phyloP scores from a whole-genome alignment of 2,329 filamentous ascomycete species.

The Aspergillus uvarum region DNA sequence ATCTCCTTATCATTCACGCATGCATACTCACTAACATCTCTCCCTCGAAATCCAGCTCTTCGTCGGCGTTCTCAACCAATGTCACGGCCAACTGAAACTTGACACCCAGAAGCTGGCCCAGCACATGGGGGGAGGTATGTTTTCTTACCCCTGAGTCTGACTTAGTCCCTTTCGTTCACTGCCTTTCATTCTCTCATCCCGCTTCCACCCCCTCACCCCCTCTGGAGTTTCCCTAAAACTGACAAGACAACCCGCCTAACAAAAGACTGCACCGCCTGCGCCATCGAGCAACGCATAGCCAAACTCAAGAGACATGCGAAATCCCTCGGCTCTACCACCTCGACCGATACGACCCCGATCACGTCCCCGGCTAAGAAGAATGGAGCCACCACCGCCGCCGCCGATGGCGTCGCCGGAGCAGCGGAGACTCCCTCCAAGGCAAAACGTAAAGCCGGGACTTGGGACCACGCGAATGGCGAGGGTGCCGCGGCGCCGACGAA shows the following conservation, averaged over 20 bases:
- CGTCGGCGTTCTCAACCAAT: not conserved
- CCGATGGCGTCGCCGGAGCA: too few relatives aligned
- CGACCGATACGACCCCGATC: too few relatives aligned
- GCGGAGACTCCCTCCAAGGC: not conserved
- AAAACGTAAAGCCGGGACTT: not conserved
- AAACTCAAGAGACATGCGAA: not conserved
- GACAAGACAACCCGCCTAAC: not conserved
- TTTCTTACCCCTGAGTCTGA: too few relatives aligned
- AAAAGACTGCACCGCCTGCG: not conserved
- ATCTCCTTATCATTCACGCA: not conserved
- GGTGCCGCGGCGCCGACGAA: not conserved
- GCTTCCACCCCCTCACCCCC: too few relatives aligned
- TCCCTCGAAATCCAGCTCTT: not conserved
- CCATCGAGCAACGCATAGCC: not conserved
- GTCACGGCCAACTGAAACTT: not conserved
- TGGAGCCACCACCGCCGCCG: not conserved
- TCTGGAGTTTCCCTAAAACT: not conserved
- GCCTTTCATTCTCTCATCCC: too few relatives aligned
- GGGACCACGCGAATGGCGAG: not conserved
- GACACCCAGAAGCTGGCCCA: not conserved
- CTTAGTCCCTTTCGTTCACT: not conserved
- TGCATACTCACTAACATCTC: not conserved
- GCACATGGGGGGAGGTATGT: not conserved
- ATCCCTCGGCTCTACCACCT: not conserved
- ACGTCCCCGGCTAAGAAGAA: too few relatives aligned